Evolutionary conservation across 2,329 filamentous ascomycete species (phyloP).

Genomic region (Teratosphaeriaceae sp.): DNA sequence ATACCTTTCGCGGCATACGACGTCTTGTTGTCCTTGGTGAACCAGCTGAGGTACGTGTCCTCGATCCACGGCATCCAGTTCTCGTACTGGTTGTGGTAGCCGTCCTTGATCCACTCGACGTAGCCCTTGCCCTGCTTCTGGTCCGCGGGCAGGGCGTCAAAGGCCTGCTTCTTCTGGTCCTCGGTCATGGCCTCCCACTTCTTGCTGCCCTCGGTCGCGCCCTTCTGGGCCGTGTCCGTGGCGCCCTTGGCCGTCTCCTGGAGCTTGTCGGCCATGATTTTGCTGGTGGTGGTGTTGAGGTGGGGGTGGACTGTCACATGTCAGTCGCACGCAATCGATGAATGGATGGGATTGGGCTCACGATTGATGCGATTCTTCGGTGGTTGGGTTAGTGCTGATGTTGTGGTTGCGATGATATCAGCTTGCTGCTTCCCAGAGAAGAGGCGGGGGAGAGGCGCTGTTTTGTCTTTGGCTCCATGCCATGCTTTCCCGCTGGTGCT

Average conservation of each 20-base stretch:
- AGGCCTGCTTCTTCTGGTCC: constrained; percentile 29
- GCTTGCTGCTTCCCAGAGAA: neutral
- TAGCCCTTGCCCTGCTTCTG: constrained; percentile 28
- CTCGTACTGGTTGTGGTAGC: constrained; percentile 67
- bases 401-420: no score
- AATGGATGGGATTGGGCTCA: neutral
- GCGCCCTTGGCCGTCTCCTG: constrained; percentile 9
- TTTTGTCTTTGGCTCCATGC: neutral
- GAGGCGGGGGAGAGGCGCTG: neutral
- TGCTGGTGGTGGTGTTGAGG: neutral
- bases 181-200: constrained; percentile 30
- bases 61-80: constrained; percentile 72
- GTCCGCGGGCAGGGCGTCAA: constrained; percentile 24
- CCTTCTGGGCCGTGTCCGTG: constrained; percentile 6
- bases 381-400: no score
- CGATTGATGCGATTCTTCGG: neutral
- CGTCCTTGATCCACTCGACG: constrained; percentile 54
- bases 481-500: neutral
- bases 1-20: constrained; percentile 63
- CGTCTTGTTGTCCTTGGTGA: constrained; percentile 71
- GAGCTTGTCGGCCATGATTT: constrained; percentile 10
- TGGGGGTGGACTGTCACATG: constrained; percentile 2
- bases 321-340: neutral
- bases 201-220: constrained; percentile 16
- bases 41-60: constrained; percentile 64